Evolutionary conservation across 2,329 filamentous ascomycete species (phyloP), one percentile per base, ranked within the genome.

Genomic region (Colletotrichum spinosum): DNA sequence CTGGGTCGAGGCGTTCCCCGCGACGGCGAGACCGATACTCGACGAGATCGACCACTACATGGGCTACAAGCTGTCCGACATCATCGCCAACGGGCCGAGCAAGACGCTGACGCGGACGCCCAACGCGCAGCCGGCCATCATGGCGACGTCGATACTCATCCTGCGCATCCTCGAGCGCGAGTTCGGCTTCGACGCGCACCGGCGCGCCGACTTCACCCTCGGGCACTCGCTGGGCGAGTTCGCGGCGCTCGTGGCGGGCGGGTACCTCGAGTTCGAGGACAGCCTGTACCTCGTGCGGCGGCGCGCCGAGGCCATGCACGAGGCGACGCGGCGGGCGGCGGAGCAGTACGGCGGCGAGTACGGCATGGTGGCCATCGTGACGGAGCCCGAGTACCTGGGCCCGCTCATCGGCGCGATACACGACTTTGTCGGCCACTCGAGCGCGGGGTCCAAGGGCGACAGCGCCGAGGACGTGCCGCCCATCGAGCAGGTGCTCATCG

Each of bases 201-300:
- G 92, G 60, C 85, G 90, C 65, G 89, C 94, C 48, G 92, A 97
- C 78, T 88, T 97, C 41, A 92, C 92, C 1, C 84, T 97, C 33
- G 95, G 95, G 9, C 95, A 98, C 79, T 97, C 93, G 5, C 84
- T 98, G 10, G 95, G 95, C 53, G 95, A 97, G 77, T 98, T 97
- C 73, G 92, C 95, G 1, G 94, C 95, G 2, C 84, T 98, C 49
- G 93, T 97, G 1, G 92, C 93, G 0, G 92, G 90, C 25, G 93
- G 93, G 2, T 92, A 96, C 76, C 83, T 97, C 39, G 80, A 84
- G 38, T 96, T 97, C 74, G 80, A 86, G 55, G 92, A 97, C 78
- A 92, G 93, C 58, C 80, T 97, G 67, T 87, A 85, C 70, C 83
- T 97, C 74, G 92, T 97, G 56, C 87, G 90, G 65, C 86, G 85